Evolutionary conservation across 2,329 filamentous ascomycete species (phyloP).

Genomic region (Fusarium poae): DNA sequence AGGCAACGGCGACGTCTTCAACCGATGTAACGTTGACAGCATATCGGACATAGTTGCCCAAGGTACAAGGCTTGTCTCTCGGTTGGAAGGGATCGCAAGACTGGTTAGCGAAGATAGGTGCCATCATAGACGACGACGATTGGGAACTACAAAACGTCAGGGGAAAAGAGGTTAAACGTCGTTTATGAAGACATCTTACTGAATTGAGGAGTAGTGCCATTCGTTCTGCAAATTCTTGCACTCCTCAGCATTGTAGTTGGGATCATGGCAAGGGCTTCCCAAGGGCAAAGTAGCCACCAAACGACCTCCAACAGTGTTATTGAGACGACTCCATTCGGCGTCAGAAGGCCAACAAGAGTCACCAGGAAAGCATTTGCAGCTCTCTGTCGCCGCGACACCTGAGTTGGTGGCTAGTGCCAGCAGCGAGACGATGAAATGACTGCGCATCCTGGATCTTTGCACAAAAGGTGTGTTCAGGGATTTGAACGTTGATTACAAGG

Average conservation of each 20-base stretch:
- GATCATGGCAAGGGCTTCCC: constrained; percentile 63
- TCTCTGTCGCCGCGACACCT: background rate
- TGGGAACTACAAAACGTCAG: constrained; percentile 19
- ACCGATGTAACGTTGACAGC: constrained; percentile 52
- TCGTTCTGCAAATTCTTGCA: constrained; percentile 58
- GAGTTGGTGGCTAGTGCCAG: background rate
- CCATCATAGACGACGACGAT: constrained; percentile 50
- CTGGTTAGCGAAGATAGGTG: constrained; percentile 55
- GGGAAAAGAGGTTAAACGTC: accelerated
- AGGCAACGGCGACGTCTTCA: constrained; percentile 50
- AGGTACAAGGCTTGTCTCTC: constrained; percentile 53
- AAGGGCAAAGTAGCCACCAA: constrained; percentile 65
- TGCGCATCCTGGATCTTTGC: background rate
- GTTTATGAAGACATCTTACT: constrained; percentile 52
- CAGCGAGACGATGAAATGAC: background rate
- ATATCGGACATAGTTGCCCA: constrained; percentile 61
- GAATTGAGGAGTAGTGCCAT: constrained; percentile 61
- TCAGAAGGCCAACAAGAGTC: constrained; percentile 66
- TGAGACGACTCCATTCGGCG: constrained; percentile 61
- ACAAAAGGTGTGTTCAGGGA: accelerated
- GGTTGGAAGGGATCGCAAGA: constrained; percentile 56
- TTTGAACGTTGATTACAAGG: accelerated
- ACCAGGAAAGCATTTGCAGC: constrained; percentile 53
- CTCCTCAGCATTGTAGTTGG: constrained; percentile 58
- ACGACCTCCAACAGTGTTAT: constrained; percentile 62